Conservation (phyloP, 495 filamentous ascomycete genomes). For the Tuber calosporum region DNA sequence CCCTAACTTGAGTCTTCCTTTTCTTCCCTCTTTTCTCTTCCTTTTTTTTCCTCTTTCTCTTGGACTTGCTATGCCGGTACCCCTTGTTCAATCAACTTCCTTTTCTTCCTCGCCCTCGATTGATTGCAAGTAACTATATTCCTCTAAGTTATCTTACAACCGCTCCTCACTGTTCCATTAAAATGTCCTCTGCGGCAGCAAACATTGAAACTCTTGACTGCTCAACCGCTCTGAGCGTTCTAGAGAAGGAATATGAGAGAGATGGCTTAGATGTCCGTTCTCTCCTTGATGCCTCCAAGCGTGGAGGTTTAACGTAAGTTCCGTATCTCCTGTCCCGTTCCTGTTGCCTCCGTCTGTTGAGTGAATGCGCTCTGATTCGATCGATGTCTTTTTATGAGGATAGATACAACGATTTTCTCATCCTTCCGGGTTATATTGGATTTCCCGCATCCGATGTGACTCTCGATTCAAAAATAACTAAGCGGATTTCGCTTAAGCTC, state of each 20-base stretch:
- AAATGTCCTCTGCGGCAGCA: slow-evolving; percentile 42
- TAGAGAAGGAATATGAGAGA: slow-evolving; percentile 62
- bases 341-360: slow-evolving; percentile 50
- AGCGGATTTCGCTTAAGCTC: slow-evolving; percentile 86
- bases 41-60: slow-evolving; percentile 41
- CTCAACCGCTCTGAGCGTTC: slow-evolving; percentile 65
- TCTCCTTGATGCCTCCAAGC: slow-evolving; percentile 75
- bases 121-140: slow-evolving; percentile 17
- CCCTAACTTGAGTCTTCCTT: slow-evolving; percentile 46
- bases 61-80: slow-evolving; percentile 42
- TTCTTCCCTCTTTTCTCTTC: slow-evolving; percentile 43
- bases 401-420: slow-evolving; percentile 56
- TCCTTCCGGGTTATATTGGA: slow-evolving; percentile 56
- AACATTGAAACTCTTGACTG: slow-evolving; percentile 47
- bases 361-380: slow-evolving; percentile 5
- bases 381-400: slow-evolving; percentile 14
- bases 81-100: slow-evolving; percentile 35
- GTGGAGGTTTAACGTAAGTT: slow-evolving; percentile 81
- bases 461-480: slow-evolving; percentile 86
- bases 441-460: slow-evolving; percentile 86
- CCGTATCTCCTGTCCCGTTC: slow-evolving; percentile 42
- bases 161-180: slow-evolving; percentile 17
- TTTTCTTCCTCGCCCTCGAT: slow-evolving; percentile 35
- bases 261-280: slow-evolving; percentile 82
- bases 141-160: slow-evolving; percentile 2